A percentile compares a stretch with the other conserved stretches of the same genome.
Conservation (phyloP, 1,139 yeast species). For the Yamadazyma membranifaciens region DNA sequence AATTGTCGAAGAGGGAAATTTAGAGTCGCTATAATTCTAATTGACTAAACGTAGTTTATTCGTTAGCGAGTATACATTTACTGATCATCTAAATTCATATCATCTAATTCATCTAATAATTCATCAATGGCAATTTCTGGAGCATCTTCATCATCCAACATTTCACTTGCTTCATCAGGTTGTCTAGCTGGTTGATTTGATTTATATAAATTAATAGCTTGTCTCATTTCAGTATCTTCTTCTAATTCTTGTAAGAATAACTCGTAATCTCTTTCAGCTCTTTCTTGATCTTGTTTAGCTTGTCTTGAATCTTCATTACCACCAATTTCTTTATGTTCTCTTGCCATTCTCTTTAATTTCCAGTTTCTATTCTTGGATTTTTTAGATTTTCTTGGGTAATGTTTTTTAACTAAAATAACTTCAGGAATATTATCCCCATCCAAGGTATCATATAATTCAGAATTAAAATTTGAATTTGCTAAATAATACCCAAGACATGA, state of each 20-base stretch:
- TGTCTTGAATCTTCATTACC: slow-evolving; percentile 76
- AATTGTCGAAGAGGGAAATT: too few species aligned
- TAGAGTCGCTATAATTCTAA: slow-evolving; percentile 1
- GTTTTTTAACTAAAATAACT: slow-evolving; percentile 87
- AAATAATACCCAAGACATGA: slow-evolving; percentile 88
- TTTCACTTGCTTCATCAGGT: slow-evolving; percentile 36
- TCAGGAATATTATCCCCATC: slow-evolving; percentile 73
- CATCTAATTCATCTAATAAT: slow-evolving; percentile 87
- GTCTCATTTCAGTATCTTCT: slow-evolving; percentile 94
- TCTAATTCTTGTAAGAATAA: slow-evolving; percentile 94
- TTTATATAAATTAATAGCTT: slow-evolving; percentile 84
- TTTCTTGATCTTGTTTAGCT: slow-evolving; percentile 84
- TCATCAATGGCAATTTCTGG: slow-evolving; percentile 80
- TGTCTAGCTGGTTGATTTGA: slow-evolving; percentile 37
- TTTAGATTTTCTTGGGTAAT: slow-evolving; percentile 76
- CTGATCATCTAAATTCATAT: slow-evolving; percentile 70
- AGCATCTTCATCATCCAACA: slow-evolving; percentile 66
- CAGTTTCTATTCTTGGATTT: slow-evolving; percentile 82
- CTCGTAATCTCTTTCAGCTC: slow-evolving; percentile 95
- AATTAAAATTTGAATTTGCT: slow-evolving; percentile 81
- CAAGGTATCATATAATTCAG: slow-evolving; percentile 75
- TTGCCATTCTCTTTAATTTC: slow-evolving; percentile 98
- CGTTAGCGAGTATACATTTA: neutral
- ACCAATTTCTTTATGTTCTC: slow-evolving; percentile 83
- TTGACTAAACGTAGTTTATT: neutral